Evolutionary conservation across 352 stramenopile species (phyloP).

Genomic region (Discostella stelligera): DNA sequence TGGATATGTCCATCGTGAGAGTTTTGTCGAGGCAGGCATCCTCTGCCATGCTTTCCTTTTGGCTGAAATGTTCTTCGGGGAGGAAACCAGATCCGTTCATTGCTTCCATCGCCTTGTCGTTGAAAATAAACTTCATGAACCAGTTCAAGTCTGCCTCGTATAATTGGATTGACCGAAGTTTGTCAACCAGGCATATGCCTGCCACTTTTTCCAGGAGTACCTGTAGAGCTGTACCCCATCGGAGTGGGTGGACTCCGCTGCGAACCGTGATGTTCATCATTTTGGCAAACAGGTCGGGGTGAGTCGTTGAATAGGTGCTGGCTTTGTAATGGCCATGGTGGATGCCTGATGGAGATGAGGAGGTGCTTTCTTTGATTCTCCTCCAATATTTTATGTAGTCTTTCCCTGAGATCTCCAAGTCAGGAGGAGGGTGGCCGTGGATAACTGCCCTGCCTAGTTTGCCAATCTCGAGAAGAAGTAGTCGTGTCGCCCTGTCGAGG

Average conservation of each 20-base stretch:
- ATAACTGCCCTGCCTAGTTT: no score
- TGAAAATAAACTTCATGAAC: no score
- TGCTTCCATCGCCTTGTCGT: background rate
- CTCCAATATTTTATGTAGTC: conserved; percentile 1
- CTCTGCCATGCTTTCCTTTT: background rate
- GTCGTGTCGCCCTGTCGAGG: no score
- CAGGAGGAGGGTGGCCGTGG: background rate
- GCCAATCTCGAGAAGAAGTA: no score
- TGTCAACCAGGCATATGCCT: conserved; percentile 5
- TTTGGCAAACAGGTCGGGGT: no score
- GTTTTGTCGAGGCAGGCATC: no score
- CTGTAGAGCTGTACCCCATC: no score
- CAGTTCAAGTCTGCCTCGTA: background rate
- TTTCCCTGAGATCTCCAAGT: background rate
- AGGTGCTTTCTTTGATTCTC: background rate
- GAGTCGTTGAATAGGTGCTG: no score
- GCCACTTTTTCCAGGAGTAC: no score
- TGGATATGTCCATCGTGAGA: background rate
- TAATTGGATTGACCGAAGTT: background rate
- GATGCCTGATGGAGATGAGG: background rate
- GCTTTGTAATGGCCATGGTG: background rate
- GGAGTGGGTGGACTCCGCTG: no score
- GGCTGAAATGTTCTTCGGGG: background rate
- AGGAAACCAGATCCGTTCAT: background rate
- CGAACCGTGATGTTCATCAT: no score